phyloP scores from a whole-genome alignment of 2,329 filamentous ascomycete genomes.

The Trematosphaeria pertusa region DNA sequence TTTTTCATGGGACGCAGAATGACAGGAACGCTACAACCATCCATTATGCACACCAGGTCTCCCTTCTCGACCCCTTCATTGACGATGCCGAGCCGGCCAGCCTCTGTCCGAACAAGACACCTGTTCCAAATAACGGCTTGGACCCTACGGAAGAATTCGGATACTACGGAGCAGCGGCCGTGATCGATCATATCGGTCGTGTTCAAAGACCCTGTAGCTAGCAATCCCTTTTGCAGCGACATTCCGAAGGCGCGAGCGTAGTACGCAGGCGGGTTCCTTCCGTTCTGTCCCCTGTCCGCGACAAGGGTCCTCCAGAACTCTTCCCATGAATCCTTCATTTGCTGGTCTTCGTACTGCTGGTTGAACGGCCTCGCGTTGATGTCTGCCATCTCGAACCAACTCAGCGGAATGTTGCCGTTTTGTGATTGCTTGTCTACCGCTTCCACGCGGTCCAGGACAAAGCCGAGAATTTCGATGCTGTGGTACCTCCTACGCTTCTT shows the following conservation, averaged over 20 bases:
- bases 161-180: conserved; percentile 5
- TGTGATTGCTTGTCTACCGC: conserved; percentile 9
- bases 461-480: conserved; percentile 43
- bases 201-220: conserved; percentile 6
- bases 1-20: conserved; percentile 16
- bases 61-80: conserved; percentile 12
- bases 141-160: conserved; percentile 16
- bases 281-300: conserved; percentile 20
- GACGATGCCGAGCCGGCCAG: conserved; percentile 14
- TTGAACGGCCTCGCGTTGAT: neutral
- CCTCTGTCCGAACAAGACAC: conserved; percentile 14
- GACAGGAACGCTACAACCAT: conserved; percentile 34
- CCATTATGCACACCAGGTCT: conserved; percentile 30
- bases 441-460: conserved; percentile 28
- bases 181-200: conserved; percentile 13
- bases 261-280: conserved; percentile 19
- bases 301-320: conserved; percentile 28
- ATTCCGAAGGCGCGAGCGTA: conserved; percentile 27
- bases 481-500: conserved; percentile 13
- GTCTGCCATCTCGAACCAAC: conserved; percentile 13
- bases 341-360: neutral
- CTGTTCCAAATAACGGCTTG: conserved; percentile 22
- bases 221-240: conserved; percentile 3
- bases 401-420: conserved; percentile 16
- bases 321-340: conserved; percentile 9